Evolutionary conservation across 78 protist species (phyloP).

Genomic region (Dictyostelium intermedium): DNA sequence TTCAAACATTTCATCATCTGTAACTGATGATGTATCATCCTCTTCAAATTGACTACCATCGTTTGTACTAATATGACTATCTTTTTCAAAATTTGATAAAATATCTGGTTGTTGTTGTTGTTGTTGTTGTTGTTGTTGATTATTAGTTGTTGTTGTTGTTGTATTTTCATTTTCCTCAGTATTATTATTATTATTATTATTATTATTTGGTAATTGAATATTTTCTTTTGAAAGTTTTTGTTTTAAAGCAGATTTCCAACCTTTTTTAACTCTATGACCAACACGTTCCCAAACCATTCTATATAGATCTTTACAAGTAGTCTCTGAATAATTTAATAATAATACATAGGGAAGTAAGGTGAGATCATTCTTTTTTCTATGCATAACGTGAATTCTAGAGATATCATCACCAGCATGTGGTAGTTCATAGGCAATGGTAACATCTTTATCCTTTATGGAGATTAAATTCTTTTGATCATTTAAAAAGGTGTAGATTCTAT

Average conservation of each 20-base stretch:
- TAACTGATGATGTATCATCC: slow-evolving; percentile 57
- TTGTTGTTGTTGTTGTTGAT: not conserved
- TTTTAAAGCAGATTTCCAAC: slow-evolving; percentile 32
- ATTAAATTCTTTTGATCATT: slow-evolving; percentile 39
- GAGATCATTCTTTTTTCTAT: slow-evolving; percentile 12
- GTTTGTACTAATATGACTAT: slow-evolving; percentile 5
- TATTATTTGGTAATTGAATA: not conserved
- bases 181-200: too few relatives aligned
- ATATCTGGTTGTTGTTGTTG: not conserved
- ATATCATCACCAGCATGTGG: slow-evolving; percentile 69
- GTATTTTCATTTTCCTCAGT: not conserved
- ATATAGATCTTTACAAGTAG: slow-evolving; percentile 55
- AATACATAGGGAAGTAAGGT: slow-evolving; percentile 51
- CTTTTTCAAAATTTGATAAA: slow-evolving; percentile 6
- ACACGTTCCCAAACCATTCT: slow-evolving; percentile 75
- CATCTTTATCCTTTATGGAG: slow-evolving; percentile 34
- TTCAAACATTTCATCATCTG: slow-evolving; percentile 44
- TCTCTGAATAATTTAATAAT: slow-evolving; percentile 47
- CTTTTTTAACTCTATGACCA: slow-evolving; percentile 76
- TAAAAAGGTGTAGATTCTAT: slow-evolving; percentile 47
- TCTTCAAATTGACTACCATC: slow-evolving; percentile 57
- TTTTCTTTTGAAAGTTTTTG: not conserved
- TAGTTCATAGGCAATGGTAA: slow-evolving; percentile 53
- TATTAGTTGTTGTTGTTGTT: not conserved
- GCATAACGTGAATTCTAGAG: slow-evolving; percentile 69